Conservation (phyloP, 306 rosid genomes). For the Lathyrus oleraceus region DNA sequence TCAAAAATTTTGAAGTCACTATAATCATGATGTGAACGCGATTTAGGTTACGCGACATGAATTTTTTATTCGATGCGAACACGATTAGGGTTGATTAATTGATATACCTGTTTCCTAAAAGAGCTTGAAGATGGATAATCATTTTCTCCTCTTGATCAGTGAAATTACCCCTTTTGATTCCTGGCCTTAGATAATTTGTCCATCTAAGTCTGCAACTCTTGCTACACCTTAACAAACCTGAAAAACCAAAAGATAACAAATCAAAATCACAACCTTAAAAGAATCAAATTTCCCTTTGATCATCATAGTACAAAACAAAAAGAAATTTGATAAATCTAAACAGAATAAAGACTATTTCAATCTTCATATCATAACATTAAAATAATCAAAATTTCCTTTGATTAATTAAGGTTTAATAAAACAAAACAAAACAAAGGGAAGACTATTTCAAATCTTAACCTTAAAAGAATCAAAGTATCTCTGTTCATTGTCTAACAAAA, state of each 20-base stretch:
- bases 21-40: accelerated
- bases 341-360: background rate
- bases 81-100: background rate
- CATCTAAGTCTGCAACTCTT: conserved; percentile 95
- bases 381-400: background rate
- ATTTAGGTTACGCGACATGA: background rate
- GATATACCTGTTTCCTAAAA: conserved; percentile 83
- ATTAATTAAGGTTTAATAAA: background rate
- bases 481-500: no score
- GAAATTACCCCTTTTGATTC: conserved; percentile 89
- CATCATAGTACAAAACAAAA: background rate
- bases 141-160: conserved; percentile 92
- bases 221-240: conserved; percentile 86
- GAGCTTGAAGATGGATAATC: conserved; percentile 97
- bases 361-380: background rate
- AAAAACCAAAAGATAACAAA: background rate
- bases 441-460: no score
- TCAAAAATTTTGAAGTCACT: background rate
- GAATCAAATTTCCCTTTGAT: background rate
- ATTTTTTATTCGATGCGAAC: background rate
- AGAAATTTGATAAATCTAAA: background rate
- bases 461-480: no score
- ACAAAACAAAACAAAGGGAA: background rate
- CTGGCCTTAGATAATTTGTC: conserved; percentile 94
- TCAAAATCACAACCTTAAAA: conserved; percentile 7